Evolutionary conservation across 345 rosid species (phyloP).

Genomic region (Brassica incana): DNA sequence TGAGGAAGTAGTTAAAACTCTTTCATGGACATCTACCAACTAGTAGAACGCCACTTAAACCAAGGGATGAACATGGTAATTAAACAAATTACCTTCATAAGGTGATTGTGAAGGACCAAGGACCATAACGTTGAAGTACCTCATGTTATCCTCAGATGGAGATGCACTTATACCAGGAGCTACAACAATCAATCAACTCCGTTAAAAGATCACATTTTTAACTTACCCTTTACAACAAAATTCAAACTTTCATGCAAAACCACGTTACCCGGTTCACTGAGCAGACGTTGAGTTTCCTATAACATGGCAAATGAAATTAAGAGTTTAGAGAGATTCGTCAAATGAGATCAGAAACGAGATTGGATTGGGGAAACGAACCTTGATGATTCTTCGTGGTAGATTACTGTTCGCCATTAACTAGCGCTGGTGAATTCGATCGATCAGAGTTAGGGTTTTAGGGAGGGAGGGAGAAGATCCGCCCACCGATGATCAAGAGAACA

Average conservation of each 20-base stretch:
- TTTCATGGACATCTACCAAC: background rate
- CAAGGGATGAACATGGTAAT: background rate
- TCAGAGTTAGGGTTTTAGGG: slow-evolving; percentile 25
- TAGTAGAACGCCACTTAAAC: background rate
- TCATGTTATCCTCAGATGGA: slow-evolving; percentile 95
- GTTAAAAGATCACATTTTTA: background rate
- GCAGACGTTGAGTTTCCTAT: slow-evolving; percentile 98
- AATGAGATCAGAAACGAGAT: slow-evolving; percentile 24
- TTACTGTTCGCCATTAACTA: slow-evolving; percentile 80
- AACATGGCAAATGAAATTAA: slow-evolving; percentile 18
- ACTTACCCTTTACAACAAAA: background rate
- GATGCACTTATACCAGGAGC: slow-evolving; percentile 93
- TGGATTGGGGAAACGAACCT: slow-evolving; percentile 52
- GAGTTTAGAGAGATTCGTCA: slow-evolving; percentile 13
- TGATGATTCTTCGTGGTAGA: slow-evolving; percentile 94
- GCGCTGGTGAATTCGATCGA: background rate
- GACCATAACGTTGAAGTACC: slow-evolving; percentile 94
- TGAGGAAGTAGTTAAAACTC: background rate
- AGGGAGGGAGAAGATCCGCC: background rate
- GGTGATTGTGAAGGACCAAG: slow-evolving; percentile 98
- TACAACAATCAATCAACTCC: background rate
- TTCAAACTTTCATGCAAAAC: background rate
- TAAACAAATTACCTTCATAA: slow-evolving; percentile 73
- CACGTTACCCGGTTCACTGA: slow-evolving; percentile 87
- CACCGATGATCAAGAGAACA: background rate